Conservation (phyloP, 192 early-diverging fungal genomes). For the Funneliformis geosporum region DNA sequence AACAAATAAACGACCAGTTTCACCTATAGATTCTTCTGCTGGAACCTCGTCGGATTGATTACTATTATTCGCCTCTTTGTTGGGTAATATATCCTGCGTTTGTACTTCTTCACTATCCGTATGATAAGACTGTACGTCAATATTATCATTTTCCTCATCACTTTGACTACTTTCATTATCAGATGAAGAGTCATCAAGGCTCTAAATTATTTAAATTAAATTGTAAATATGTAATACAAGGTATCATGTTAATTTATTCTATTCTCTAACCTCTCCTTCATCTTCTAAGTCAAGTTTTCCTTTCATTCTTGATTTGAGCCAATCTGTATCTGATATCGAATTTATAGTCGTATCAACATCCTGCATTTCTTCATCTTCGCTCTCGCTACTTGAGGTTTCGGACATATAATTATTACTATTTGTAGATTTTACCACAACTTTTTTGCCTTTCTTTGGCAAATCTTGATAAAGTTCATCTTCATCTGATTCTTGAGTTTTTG, state of each 20-base stretch:
- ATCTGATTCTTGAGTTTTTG: conserved; percentile 69
- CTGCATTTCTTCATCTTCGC: conserved; percentile 44
- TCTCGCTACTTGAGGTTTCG: neutral
- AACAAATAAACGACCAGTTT: conserved; percentile 94
- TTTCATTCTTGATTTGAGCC: conserved; percentile 66
- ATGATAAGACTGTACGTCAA: conserved; percentile 23
- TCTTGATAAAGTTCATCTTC: conserved; percentile 80
- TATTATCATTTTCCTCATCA: conserved; percentile 31
- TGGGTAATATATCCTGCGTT: neutral
- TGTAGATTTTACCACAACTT: conserved; percentile 54
- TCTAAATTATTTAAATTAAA: neutral
- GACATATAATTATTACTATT: conserved; percentile 58
- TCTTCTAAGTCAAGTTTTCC: conserved; percentile 35
- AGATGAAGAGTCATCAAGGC: neutral
- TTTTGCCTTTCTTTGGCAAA: conserved; percentile 52
- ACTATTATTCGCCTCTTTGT: conserved; percentile 18
- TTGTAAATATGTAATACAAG: neutral
- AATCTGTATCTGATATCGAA: conserved; percentile 64
- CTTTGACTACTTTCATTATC: neutral
- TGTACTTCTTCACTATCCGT: conserved; percentile 26
- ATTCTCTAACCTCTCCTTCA: conserved; percentile 15
- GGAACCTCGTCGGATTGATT: conserved; percentile 30
- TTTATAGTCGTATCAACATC: conserved; percentile 43
- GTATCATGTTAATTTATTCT: too few species aligned
- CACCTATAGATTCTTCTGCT: conserved; percentile 68